These are phyloP conservation scores for Magnusiomyces tetraspermus DNA, from an alignment of 1,139 yeast genomes.

Conservation along the genomic window DNA sequence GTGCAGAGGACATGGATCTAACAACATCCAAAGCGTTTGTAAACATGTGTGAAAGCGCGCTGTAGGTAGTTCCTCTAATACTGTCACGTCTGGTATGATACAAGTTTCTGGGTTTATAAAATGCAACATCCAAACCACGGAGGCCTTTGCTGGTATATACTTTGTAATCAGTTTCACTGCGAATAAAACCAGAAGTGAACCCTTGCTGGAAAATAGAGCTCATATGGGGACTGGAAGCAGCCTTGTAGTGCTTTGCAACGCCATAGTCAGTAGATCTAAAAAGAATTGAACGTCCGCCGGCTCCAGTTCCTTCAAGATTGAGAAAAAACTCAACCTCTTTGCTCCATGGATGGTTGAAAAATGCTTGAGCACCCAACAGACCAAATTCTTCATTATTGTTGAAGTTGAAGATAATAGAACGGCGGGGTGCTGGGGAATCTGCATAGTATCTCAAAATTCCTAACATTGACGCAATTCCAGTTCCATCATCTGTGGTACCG, in stretches of 20 bases:
- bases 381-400: slow-evolving; percentile 92
- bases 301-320: slow-evolving; percentile 92
- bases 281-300: slow-evolving; percentile 79
- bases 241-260: slow-evolving; percentile 49
- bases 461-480: slow-evolving; percentile 77
- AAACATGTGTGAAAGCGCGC: slow-evolving; percentile 77
- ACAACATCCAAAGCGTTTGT: slow-evolving; percentile 56
- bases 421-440: slow-evolving; percentile 43
- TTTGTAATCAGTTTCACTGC: slow-evolving; percentile 78
- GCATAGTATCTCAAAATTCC: slow-evolving; percentile 53
- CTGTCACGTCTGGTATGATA: slow-evolving; percentile 76
- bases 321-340: slow-evolving; percentile 54
- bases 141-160: slow-evolving; percentile 59
- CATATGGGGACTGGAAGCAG: slow-evolving; percentile 54
- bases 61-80: slow-evolving; percentile 51
- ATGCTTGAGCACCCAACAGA: slow-evolving; percentile 69
- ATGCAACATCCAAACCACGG: slow-evolving; percentile 76
- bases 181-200: slow-evolving; percentile 59
- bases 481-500: slow-evolving; percentile 91
- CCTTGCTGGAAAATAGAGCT: slow-evolving; percentile 76
- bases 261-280: slow-evolving; percentile 79
- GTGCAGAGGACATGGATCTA: slow-evolving; percentile 35
- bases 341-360: slow-evolving; percentile 68
- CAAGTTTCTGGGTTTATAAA: slow-evolving; percentile 65
- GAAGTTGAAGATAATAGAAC: slow-evolving; percentile 74